Evolutionary conservation across 257 asterid species (phyloP).

Genomic region (Perilla frutescens): DNA sequence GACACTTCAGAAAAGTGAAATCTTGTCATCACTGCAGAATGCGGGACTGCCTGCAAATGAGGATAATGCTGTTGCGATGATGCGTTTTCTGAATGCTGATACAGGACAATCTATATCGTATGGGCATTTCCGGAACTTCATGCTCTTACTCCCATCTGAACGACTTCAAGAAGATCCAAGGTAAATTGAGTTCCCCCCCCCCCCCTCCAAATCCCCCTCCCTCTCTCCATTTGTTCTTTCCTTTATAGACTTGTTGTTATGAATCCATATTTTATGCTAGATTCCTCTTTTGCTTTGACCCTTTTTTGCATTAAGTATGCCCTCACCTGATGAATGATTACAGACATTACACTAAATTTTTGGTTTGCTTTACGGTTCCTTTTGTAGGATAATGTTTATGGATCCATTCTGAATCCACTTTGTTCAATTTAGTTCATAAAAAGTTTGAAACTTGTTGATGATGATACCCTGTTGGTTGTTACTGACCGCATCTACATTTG

Average conservation of each 20-base stretch:
- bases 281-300: constrained; percentile 3
- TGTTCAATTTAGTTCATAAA: constrained; percentile 11
- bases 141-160: constrained; percentile 97
- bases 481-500: background rate
- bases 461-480: background rate
- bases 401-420: background rate
- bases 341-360: background rate
- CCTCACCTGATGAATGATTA: background rate
- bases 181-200: constrained; percentile 41
- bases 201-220: background rate
- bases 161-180: constrained; percentile 99
- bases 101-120: constrained; percentile 94
- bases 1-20: constrained; percentile 89
- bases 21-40: constrained; percentile 80
- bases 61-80: constrained; percentile 99
- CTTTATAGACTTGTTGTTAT: constrained; percentile 17
- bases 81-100: constrained; percentile 96
- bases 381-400: constrained; percentile 21
- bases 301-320: background rate
- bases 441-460: background rate
- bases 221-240: background rate
- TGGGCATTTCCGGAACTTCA: constrained; percentile 96
- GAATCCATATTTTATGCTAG: background rate
- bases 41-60: constrained; percentile 99
- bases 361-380: background rate